phyloP scores from a whole-genome alignment of 805 yeast genomes.

The Pichia nakasei region DNA sequence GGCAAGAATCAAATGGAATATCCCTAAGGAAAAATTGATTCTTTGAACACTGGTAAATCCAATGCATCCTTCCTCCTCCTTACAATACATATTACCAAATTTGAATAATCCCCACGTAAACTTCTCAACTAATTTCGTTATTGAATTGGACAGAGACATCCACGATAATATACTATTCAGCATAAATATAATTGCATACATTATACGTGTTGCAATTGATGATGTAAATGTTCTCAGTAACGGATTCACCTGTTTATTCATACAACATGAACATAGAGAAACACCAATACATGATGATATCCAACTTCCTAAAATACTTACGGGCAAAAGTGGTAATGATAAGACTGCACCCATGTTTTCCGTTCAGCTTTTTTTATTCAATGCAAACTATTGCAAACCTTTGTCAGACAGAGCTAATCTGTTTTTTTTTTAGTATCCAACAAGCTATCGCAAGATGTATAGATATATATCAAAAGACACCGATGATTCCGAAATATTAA shows the following conservation, averaged over 20 bases:
- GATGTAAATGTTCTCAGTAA: slow-evolving; percentile 46
- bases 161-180: slow-evolving; percentile 80
- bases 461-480: too few species aligned
- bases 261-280: slow-evolving; percentile 62
- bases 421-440: too few species aligned
- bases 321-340: slow-evolving; percentile 60
- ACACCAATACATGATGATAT: slow-evolving; percentile 76
- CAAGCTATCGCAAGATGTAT: too few species aligned
- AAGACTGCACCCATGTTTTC: slow-evolving; percentile 53
- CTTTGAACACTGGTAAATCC: slow-evolving; percentile 95
- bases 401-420: too few species aligned
- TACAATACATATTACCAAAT: slow-evolving; percentile 48
- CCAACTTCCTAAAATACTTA: slow-evolving; percentile 49
- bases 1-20: slow-evolving; percentile 68
- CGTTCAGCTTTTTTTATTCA: too few species aligned
- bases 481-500: too few species aligned
- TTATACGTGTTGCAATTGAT: slow-evolving; percentile 73
- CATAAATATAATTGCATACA: slow-evolving; percentile 73
- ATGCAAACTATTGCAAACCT: too few species aligned
- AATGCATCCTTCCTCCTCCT: slow-evolving; percentile 64
- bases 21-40: slow-evolving; percentile 78
- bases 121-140: slow-evolving; percentile 62
- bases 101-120: slow-evolving; percentile 63
- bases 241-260: slow-evolving; percentile 25
- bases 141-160: slow-evolving; percentile 82